Conservation (phyloP, 768 basidiomycete genomes). For the Lentinula sp. region DNA sequence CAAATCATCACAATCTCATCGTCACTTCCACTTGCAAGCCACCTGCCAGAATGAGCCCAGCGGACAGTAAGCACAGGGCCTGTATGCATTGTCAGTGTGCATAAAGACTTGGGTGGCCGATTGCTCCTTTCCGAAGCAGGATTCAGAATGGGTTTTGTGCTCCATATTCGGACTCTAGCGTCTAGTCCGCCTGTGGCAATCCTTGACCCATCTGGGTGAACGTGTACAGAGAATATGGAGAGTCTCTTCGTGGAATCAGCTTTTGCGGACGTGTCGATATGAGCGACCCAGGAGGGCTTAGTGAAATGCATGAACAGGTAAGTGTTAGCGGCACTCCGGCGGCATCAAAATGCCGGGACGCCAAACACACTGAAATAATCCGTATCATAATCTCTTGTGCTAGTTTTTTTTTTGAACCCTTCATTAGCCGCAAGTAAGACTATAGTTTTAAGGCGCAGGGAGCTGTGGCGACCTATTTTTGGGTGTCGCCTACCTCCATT, state of each 20-base stretch:
- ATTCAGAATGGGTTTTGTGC: conserved; percentile 90
- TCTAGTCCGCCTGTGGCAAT: conserved; percentile 98
- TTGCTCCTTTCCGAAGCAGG: conserved; percentile 59
- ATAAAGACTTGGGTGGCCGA: conserved; percentile 78
- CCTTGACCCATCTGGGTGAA: conserved; percentile 92
- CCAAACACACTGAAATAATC: background rate
- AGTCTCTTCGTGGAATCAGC: conserved; percentile 62
- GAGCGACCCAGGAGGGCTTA: conserved; percentile 84
- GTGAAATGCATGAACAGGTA: conserved; percentile 65
- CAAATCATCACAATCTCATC: conserved; percentile 95
- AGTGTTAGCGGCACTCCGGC: too few relatives aligned
- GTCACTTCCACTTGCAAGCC: conserved; percentile 95
- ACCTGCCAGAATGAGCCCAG: conserved; percentile 92
- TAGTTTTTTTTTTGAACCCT: too few relatives aligned
- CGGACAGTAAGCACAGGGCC: conserved; percentile 88
- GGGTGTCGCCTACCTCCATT: too few relatives aligned
- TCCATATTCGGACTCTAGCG: conserved; percentile 96
- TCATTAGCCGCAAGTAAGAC: too few relatives aligned
- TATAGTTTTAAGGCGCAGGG: too few relatives aligned
- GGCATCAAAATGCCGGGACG: background rate
- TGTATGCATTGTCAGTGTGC: conserved; percentile 89
- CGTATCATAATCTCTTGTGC: too few relatives aligned
- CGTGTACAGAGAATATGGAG: conserved; percentile 88
- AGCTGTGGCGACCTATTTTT: too few relatives aligned
- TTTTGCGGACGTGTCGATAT: conserved; percentile 63